phyloP scores from a whole-genome alignment of 345 rosid genomes.

The Dipteronia sinensis region DNA sequence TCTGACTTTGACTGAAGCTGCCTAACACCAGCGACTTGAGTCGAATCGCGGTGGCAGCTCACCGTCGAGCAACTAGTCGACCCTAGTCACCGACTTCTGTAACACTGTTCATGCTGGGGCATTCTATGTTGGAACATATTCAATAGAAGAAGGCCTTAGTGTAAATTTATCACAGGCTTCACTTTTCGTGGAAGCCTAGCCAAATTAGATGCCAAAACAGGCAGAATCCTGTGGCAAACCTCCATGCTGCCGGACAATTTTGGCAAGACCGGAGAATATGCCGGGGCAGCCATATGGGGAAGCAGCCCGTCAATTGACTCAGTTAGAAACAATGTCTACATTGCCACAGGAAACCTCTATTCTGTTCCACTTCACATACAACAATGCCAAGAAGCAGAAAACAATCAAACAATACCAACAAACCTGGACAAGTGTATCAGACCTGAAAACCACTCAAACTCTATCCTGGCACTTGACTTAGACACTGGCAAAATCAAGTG shows the following conservation, averaged over 20 bases:
- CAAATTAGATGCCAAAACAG: slow-evolving; percentile 20
- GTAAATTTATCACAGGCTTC: slow-evolving; percentile 30
- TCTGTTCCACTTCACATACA: slow-evolving; percentile 27
- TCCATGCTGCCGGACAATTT: slow-evolving; percentile 33
- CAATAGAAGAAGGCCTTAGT: slow-evolving; percentile 26
- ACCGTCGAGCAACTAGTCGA: no score
- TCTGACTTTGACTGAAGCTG: no score
- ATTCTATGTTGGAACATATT: slow-evolving; percentile 31
- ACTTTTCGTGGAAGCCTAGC: slow-evolving; percentile 33
- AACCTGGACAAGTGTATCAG: slow-evolving; percentile 26
- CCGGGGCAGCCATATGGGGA: slow-evolving; percentile 38
- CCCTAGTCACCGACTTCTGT: no score
- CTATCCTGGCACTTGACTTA: slow-evolving; percentile 29
- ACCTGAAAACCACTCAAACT: slow-evolving; percentile 32
- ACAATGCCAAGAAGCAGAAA: slow-evolving; percentile 33
- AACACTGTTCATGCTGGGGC: no score
- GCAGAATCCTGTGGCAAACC: slow-evolving; percentile 31
- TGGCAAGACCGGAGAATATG: slow-evolving; percentile 19
- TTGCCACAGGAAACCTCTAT: slow-evolving; percentile 40
- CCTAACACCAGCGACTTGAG: no score
- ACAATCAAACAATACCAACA: slow-evolving; percentile 25
- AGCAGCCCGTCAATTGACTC: slow-evolving; percentile 39
- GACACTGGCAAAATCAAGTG: slow-evolving; percentile 26
- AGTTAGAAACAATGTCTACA: slow-evolving; percentile 28
- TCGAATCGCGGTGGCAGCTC: no score